phyloP scores from a whole-genome alignment of 192 early-diverging fungal genomes.

The Backusella mclennaniae region DNA sequence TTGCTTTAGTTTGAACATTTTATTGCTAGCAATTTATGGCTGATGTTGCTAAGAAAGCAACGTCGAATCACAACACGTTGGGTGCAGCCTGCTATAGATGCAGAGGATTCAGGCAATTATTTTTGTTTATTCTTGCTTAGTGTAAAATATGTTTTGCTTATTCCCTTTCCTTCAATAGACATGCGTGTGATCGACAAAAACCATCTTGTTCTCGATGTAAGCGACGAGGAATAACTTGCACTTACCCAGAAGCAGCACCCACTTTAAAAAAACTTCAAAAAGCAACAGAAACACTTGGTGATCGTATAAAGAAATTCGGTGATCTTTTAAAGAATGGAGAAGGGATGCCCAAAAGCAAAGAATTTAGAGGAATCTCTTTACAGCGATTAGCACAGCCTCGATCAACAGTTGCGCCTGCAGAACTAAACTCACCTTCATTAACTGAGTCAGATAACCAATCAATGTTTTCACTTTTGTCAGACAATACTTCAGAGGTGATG shows the following conservation, averaged over 20 bases:
- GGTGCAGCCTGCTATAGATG: slow-evolving; percentile 40
- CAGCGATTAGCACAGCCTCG: slow-evolving; percentile 15
- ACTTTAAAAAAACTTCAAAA: slow-evolving; percentile 42
- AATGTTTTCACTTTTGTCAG: neutral
- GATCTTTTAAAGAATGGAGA: slow-evolving; percentile 34
- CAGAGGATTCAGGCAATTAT: slow-evolving; percentile 39
- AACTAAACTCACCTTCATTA: neutral
- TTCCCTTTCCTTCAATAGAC: slow-evolving; percentile 18
- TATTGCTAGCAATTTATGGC: slow-evolving; percentile 19
- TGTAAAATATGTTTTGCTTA: neutral
- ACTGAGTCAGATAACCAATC: neutral
- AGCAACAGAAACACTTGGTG: slow-evolving; percentile 41
- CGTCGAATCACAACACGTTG: slow-evolving; percentile 20
- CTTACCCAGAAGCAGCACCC: slow-evolving; percentile 43
- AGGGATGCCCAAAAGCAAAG: slow-evolving; percentile 5
- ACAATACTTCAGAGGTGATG: neutral
- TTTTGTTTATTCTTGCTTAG: neutral
- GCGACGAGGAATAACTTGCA: slow-evolving; percentile 33
- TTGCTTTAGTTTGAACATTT: neutral
- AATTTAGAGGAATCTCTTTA: slow-evolving; percentile 14
- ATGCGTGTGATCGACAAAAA: slow-evolving; percentile 38
- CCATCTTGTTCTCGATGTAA: slow-evolving; percentile 37
- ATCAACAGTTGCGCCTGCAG: neutral
- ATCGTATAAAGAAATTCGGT: slow-evolving; percentile 38
- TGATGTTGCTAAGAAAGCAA: slow-evolving; percentile 12